Percentiles rank a stretch among this genome's conserved stretches.
These are phyloP conservation scores for Dactylis glomerata DNA, from an alignment of 176 grass and related monocot genomes.

Conservation along the genomic window DNA sequence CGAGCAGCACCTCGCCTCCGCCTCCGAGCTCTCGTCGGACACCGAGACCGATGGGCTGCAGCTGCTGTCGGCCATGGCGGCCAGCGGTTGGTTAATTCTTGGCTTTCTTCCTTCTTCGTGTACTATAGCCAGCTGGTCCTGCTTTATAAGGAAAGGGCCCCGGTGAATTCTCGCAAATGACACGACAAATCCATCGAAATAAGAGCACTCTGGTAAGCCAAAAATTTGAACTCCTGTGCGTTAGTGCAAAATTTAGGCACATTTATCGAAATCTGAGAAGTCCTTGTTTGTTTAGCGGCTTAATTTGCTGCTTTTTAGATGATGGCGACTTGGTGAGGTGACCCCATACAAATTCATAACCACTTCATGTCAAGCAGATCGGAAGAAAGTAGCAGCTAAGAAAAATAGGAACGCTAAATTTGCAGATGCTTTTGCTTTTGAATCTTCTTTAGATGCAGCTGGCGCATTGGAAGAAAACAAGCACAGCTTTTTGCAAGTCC, in stretches of 20 bases:
- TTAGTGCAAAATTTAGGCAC: not conserved
- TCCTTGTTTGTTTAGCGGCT: slow-evolving; percentile 1
- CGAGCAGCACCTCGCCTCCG: slow-evolving; percentile 43
- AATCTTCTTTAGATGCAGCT: slow-evolving; percentile 51
- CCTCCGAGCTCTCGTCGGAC: slow-evolving; percentile 69
- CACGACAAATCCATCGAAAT: slow-evolving; percentile 50
- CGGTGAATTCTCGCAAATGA: not conserved
- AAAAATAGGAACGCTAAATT: not conserved
- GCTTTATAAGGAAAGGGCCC: slow-evolving; percentile 31
- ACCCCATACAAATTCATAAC: slow-evolving; percentile 13
- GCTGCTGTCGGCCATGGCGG: slow-evolving; percentile 53
- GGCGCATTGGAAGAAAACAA: slow-evolving; percentile 35
- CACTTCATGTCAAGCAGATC: slow-evolving; percentile 23
- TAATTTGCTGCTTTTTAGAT: slow-evolving; percentile 28
- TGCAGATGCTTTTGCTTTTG: slow-evolving; percentile 39
- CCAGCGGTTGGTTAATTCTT: not conserved
- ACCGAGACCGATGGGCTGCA: slow-evolving; percentile 42
- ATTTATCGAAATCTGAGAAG: slow-evolving; percentile 24
- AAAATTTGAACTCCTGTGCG: slow-evolving; percentile 29
- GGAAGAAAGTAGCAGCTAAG: slow-evolving; percentile 9
- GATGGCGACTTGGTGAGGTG: slow-evolving; percentile 1
- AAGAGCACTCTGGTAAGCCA: not conserved
- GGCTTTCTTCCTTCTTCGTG: not conserved
- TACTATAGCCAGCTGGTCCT: not conserved
- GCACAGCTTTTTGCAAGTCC: not conserved